Base-by-base conservation (phyloP, 2,329 filamentous ascomycete genomes). In the Ceratocystis colombiana region DNA sequence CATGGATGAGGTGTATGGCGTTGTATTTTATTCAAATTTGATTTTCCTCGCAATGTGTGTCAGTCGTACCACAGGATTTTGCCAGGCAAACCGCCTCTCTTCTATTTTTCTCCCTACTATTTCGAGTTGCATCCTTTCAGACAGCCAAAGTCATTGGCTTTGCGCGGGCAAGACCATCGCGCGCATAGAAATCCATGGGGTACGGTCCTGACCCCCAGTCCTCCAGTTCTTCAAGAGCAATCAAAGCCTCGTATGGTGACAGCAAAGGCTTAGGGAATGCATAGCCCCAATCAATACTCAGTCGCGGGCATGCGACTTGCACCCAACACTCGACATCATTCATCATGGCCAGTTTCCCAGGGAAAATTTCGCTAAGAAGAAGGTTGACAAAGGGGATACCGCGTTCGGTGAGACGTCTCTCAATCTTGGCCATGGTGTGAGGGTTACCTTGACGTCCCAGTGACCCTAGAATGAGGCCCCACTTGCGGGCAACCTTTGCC, bases 211-310 rank as follows among this genome's bases (percentile, higher is more conserved):
- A 80, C 17, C 80, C 86, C 89, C 85, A 96, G 61, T 88, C 88
- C 70, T 94, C 83, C 70, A 82, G 84, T 69, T 86, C 86, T 2
- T 88, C 91, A 61, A 99, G 77, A n/a, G 90, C 89, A 44, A 99
- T 87, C 68, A 97, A 81, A 5, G 94, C 94, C 77, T 99, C 94
- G 71, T 99, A 96, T 1, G 94, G 93, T 64, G 93, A 97, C 73
- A 99, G 76, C 67, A 99, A 75, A 61, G 94, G 94, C 61, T 89
- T 79, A 0, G 90, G 84, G 73, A 99, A 99, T 0, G 94, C 94
- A 77, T 97, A 97, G 0, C 94, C 94, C 94, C 94, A 99, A 77
- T 99, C 94, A 71, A 99, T 99, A 75, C 93, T 97, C 74, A 99
- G 74, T 62, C 94, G 80, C n/a, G 94, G 94, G 76, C 94, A 99